Evolutionary conservation across 1,284 basidiomycete genomes (phyloP).

Genomic region (Sporisorium graminicola): DNA sequence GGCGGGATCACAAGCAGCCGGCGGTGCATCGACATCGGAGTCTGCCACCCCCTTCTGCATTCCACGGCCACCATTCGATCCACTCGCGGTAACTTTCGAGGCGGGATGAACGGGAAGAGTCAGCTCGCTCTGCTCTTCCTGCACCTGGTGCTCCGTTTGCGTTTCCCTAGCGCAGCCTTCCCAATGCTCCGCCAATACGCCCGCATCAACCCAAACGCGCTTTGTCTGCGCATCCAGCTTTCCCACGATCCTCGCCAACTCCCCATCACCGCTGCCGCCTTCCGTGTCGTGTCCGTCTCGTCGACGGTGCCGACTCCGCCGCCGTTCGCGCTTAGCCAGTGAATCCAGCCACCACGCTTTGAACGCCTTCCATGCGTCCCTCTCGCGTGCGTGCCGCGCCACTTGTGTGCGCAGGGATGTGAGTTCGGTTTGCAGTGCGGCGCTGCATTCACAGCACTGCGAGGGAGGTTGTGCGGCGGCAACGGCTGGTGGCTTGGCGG

Average conservation of each 20-base stretch:
- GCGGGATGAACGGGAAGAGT: slow-evolving; percentile 19
- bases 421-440: background rate
- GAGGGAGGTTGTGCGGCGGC: too few relatives aligned
- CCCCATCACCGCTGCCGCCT: background rate
- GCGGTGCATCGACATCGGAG: background rate
- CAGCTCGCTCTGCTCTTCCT: slow-evolving; percentile 23
- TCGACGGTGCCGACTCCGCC: background rate
- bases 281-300: too few relatives aligned
- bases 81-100: background rate
- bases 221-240: slow-evolving; percentile 1
- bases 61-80: background rate
- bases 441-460: background rate
- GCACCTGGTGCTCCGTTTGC: too few relatives aligned
- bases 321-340: slow-evolving; percentile 20
- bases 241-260: background rate
- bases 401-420: background rate
- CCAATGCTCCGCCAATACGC: background rate
- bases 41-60: background rate
- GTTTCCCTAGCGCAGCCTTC: background rate
- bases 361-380: slow-evolving; percentile 32
- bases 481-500: background rate
- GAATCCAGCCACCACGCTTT: slow-evolving; percentile 39
- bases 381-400: slow-evolving; percentile 16
- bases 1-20: background rate
- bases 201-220: slow-evolving; percentile 12